Evolutionary conservation across 2,329 filamentous ascomycete species (phyloP), one percentile per base, ranked within the genome.

Genomic region (Penicillium sp.): DNA sequence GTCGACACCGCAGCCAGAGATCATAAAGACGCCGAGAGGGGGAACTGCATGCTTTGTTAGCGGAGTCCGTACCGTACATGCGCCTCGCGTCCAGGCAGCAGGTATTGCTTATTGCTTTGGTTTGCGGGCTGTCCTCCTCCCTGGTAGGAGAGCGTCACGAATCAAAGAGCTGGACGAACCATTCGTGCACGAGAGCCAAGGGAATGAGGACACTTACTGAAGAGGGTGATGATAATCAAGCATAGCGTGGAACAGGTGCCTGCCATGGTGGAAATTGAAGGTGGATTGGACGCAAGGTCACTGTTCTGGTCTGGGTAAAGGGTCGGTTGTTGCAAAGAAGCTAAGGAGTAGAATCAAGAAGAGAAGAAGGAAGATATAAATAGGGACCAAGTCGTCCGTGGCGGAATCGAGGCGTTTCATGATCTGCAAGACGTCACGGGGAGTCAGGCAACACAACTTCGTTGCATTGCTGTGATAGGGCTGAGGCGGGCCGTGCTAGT

Each of bases 1-100:
- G 64, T 88, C 85, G 62, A 74, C 70, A 38, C 85, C 84, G 65
- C 85, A 88, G 65, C 86, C 86, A 51, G 85, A 80, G 47, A 88
- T 80, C 45, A 81, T 71, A 66, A 78, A 85, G 42, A 86, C 85
- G 45, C 85, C 85, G 49, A 85, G 68, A 13, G 86, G 86, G 47
- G 86, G 86, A 53, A 87, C 86, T 89, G 58, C 31, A 16, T 2
- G 26, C 13, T 8, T 21, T 24, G 50, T 64, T 59, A 63, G 58
- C 23, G 18, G 18, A 28, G 3, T 36, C 28, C 38, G 31, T 13
- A 4, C 6, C 9, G 6, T 36, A 33, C 42, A 42, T 28, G 23
- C 41, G 26, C 41, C 34, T 44, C 21, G 39, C 39, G 13, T 13
- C 29, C n/a, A 47, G 45, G 50, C 44, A 47, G 38, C 39, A 44